Percentiles rank a stretch among this genome's conserved stretches.
These are phyloP conservation scores for Panicum miliaceum DNA, from an alignment of 176 grass and related monocot species.

Conservation along the genomic window DNA sequence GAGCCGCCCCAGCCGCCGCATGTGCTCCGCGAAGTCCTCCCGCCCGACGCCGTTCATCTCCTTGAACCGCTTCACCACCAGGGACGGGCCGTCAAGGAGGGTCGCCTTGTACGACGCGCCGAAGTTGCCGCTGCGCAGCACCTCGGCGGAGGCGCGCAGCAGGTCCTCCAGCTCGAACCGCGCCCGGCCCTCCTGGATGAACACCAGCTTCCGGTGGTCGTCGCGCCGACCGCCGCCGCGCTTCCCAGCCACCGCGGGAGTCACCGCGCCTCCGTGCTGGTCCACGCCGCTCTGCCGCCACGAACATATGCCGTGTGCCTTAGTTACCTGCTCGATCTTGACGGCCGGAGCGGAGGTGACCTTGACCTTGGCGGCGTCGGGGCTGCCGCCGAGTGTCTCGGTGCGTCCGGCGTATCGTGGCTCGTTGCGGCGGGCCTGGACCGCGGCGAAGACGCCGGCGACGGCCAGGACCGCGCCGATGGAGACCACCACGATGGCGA, in stretches of 20 bases:
- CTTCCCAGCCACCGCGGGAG: constrained; percentile 28
- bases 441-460: constrained; percentile 33
- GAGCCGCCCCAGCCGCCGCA: constrained; percentile 71
- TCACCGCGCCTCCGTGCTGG: constrained; percentile 27
- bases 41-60: constrained; percentile 70
- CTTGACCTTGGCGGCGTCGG: constrained; percentile 23
- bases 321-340: constrained; percentile 47
- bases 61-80: constrained; percentile 94
- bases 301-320: background rate
- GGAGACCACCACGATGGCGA: constrained; percentile 56
- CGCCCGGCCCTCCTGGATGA: constrained; percentile 56
- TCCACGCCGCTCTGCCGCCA: background rate
- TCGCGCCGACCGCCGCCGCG: constrained; percentile 48
- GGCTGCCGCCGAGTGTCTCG: constrained; percentile 17
- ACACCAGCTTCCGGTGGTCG: constrained; percentile 56
- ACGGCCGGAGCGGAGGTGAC: constrained; percentile 25
- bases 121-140: constrained; percentile 86
- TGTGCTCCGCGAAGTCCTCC: constrained; percentile 85
- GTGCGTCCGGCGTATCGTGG: background rate
- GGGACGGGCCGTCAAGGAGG: constrained; percentile 46
- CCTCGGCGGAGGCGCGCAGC: constrained; percentile 76
- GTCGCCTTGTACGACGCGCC: constrained; percentile 90
- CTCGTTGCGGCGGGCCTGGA: constrained; percentile 37
- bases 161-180: constrained; percentile 88
- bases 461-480: constrained; percentile 45